Conservation (phyloP, 345 rosid species). For the Boechera stricta region DNA sequence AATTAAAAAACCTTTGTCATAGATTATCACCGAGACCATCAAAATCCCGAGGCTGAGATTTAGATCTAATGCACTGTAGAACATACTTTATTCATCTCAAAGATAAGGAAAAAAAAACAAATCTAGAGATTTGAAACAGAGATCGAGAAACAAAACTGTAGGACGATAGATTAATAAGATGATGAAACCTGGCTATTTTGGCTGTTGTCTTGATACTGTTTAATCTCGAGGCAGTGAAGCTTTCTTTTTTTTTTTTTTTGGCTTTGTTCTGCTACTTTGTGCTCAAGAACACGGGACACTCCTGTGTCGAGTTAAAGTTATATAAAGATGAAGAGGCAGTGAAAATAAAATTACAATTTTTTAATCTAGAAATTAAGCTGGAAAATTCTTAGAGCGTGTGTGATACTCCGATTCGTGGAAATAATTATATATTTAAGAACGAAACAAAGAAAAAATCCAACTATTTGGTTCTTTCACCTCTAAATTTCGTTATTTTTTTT, state of each 20-base stretch:
- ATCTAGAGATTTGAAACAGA: constrained; percentile 35
- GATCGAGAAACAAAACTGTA: constrained; percentile 30
- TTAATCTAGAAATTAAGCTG: constrained; percentile 7
- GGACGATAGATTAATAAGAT: constrained; percentile 1
- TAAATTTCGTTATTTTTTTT: constrained; percentile 1
- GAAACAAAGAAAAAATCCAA: background rate
- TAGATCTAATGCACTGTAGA: constrained; percentile 34
- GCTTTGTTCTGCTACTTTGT: constrained; percentile 23
- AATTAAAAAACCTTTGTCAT: background rate
- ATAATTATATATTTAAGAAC: background rate
- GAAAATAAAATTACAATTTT: constrained; percentile 8
- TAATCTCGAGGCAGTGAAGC: constrained; percentile 36
- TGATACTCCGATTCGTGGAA: constrained; percentile 31
- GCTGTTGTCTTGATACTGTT: constrained; percentile 15
- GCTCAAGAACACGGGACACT: constrained; percentile 44
- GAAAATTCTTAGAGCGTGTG: constrained; percentile 33
- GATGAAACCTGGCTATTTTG: constrained; percentile 21
- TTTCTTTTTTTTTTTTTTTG: background rate
- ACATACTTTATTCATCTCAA: constrained; percentile 26
- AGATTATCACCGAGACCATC: constrained; percentile 22
- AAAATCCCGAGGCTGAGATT: constrained; percentile 30
- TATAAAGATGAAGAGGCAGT: constrained; percentile 33
- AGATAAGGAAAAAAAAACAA: background rate
- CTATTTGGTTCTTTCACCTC: constrained; percentile 20
- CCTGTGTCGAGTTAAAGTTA: constrained; percentile 34